Percentiles rank a stretch among this genome's conserved stretches.
Evolutionary conservation across 2,329 filamentous ascomycete species (phyloP).

Genomic region (Fusarium sp.): DNA sequence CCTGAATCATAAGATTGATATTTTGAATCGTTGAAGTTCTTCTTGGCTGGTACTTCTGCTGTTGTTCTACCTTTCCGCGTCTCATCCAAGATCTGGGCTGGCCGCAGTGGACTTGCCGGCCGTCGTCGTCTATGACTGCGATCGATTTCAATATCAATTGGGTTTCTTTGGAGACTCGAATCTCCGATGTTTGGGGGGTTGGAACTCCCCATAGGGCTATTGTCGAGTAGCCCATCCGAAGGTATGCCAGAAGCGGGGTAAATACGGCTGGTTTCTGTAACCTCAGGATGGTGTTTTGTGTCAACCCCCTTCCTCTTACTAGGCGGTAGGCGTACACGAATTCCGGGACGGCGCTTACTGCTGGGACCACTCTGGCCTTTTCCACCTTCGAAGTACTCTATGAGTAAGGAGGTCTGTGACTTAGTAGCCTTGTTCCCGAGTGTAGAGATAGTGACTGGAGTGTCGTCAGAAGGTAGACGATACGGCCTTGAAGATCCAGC

Average conservation of each 20-base stretch:
- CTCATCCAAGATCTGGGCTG: rapidly evolving
- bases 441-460: not conserved
- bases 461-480: too few species aligned
- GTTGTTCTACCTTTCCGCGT: rapidly evolving
- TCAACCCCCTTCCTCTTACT: not conserved
- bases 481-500: too few species aligned
- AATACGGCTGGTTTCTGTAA: not conserved
- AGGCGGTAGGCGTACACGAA: not conserved
- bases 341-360: rapidly evolving
- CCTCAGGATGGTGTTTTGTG: not conserved
- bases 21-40: rapidly evolving
- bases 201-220: rapidly evolving
- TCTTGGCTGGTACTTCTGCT: not conserved
- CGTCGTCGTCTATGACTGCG: rapidly evolving
- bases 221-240: not conserved
- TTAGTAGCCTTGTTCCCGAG: not conserved
- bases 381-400: rapidly evolving
- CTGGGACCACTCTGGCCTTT: rapidly evolving
- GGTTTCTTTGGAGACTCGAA: rapidly evolving
- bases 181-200: rapidly evolving
- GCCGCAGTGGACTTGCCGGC: rapidly evolving
- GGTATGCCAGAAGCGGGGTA: rapidly evolving
- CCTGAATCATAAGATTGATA: rapidly evolving
- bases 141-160: rapidly evolving
- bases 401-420: not conserved